Conservation (phyloP, 208 protist genomes). For the Trypanosoma boissoni region DNA sequence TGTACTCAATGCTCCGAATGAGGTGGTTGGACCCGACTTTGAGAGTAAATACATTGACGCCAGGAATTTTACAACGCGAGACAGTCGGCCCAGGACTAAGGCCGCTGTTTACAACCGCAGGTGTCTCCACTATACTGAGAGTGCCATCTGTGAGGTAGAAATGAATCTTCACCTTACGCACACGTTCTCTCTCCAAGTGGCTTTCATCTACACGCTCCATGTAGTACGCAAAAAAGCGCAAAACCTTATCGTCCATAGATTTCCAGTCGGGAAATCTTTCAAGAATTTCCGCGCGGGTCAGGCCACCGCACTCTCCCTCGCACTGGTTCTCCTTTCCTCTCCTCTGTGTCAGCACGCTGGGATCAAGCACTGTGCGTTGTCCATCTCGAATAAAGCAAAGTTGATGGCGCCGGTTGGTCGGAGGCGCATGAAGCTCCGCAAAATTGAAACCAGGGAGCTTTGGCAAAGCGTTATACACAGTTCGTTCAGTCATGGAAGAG, state of each 20-base stretch:
- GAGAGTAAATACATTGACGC: conserved; percentile 74
- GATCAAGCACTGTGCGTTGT: conserved; percentile 39
- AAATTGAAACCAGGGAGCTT: conserved; percentile 85
- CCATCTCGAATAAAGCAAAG: conserved; percentile 60
- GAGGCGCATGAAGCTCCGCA: conserved; percentile 59
- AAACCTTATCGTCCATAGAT: conserved; percentile 91
- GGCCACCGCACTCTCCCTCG: conserved; percentile 55
- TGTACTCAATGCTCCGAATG: conserved; percentile 87
- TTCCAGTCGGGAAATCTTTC: conserved; percentile 83
- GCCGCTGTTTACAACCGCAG: conserved; percentile 90
- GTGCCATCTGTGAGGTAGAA: conserved; percentile 95
- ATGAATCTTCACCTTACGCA: conserved; percentile 91
- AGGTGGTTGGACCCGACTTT: conserved; percentile 75
- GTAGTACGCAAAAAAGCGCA: conserved; percentile 96
- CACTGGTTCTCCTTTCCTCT: not conserved
- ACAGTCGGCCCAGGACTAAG: conserved; percentile 90
- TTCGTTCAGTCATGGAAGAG: conserved; percentile 46
- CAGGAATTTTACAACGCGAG: conserved; percentile 78
- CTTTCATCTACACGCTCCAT: conserved; percentile 92
- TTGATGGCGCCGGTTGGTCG: conserved; percentile 36
- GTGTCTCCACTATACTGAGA: conserved; percentile 91
- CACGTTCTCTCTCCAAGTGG: conserved; percentile 75
- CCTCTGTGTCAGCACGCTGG: not conserved
- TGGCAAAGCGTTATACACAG: conserved; percentile 83
- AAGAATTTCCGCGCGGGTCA: conserved; percentile 55